phyloP scores from a whole-genome alignment of 139 green algal species.

The Closterium sp. region DNA sequence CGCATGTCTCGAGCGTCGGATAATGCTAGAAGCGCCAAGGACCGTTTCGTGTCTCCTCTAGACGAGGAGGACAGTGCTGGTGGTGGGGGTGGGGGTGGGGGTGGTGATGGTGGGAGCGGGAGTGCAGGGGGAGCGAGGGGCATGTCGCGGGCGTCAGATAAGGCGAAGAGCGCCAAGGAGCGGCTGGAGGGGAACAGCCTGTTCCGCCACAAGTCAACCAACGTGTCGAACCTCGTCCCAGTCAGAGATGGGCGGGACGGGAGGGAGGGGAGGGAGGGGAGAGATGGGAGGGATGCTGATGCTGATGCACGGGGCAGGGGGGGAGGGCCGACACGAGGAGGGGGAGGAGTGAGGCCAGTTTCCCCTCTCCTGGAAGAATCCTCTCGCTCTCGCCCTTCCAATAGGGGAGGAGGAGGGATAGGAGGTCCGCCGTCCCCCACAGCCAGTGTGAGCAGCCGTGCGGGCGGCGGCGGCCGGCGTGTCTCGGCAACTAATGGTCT shows the following conservation, averaged over 20 bases:
- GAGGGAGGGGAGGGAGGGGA: background rate
- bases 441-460: background rate
- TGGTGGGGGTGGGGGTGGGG: background rate
- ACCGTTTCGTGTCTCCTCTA: no score
- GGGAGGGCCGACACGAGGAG: background rate
- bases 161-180: background rate
- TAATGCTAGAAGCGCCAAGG: no score
- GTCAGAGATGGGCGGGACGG: background rate
- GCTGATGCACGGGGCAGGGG: no score
- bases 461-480: no score
- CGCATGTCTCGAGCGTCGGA: no score
- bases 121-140: background rate
- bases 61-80: background rate
- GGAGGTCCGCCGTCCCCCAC: background rate
- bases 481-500: background rate
- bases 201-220: background rate
- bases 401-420: background rate
- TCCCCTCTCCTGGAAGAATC: background rate
- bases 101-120: background rate
- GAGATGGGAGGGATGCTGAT: background rate
- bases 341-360: background rate
- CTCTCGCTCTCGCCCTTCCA: background rate
- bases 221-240: background rate
- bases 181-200: background rate
- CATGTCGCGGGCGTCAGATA: background rate